These are phyloP conservation scores for Hypoxylon sp. DNA, from an alignment of 2,329 filamentous ascomycete genomes.

Conservation along the genomic window DNA sequence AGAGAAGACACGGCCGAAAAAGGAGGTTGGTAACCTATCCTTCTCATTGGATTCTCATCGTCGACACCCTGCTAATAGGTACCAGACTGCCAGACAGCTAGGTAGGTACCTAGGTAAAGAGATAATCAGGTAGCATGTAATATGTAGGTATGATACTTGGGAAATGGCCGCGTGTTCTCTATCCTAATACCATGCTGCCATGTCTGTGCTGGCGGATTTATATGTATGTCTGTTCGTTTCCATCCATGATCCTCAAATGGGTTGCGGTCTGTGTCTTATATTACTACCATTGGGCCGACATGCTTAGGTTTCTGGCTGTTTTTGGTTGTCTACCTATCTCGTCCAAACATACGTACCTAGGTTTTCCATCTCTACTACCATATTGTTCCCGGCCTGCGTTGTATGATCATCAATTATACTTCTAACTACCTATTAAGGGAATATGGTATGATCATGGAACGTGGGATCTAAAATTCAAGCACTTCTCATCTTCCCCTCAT, in stretches of 20 bases:
- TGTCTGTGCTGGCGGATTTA: slow-evolving; percentile 27
- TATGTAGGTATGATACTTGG: slow-evolving; percentile 20
- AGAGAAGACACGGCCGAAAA: slow-evolving; percentile 28
- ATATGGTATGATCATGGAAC: slow-evolving; percentile 9
- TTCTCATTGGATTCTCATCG: slow-evolving; percentile 25
- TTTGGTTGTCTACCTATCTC: too few species aligned
- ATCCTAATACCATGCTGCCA: slow-evolving; percentile 18
- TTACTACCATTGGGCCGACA: slow-evolving; percentile 21
- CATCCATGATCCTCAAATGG: slow-evolving; percentile 15
- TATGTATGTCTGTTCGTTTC: slow-evolving; percentile 8
- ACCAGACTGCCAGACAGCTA: too few species aligned
- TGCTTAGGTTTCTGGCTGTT: slow-evolving; percentile 21
- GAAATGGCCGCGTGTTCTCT: slow-evolving; percentile 22
- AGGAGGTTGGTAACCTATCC: slow-evolving; percentile 29
- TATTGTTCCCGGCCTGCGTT: slow-evolving; percentile 3
- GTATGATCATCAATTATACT: slow-evolving; percentile 31
- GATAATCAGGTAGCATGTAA: too few species aligned
- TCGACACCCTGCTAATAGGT: too few species aligned
- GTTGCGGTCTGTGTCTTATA: slow-evolving; percentile 7
- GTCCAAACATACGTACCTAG: too few species aligned
- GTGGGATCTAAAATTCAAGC: slow-evolving; percentile 20
- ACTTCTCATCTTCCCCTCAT: slow-evolving; percentile 24
- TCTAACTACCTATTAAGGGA: slow-evolving; percentile 8
- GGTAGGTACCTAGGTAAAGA: too few species aligned
- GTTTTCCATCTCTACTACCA: too few species aligned